Evolutionary conservation across 805 yeast species (phyloP).

Genomic region (Myxozyma kluyveri): DNA sequence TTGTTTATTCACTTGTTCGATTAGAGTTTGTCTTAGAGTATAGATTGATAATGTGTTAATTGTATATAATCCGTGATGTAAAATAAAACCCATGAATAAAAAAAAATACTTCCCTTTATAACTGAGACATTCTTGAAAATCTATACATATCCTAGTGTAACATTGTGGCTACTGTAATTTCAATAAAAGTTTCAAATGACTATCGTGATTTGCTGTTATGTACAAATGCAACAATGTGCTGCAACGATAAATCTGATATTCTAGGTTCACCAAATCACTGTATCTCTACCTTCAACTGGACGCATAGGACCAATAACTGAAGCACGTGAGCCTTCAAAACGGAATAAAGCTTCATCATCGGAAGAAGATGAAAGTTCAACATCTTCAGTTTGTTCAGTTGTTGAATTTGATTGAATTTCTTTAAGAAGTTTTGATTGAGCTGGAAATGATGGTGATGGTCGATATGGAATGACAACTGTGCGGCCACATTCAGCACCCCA

Average conservation of each 20-base stretch:
- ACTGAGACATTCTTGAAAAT: too few relatives aligned
- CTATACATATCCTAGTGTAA: too few relatives aligned
- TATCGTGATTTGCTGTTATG: too few relatives aligned
- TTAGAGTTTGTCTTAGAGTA: too few relatives aligned
- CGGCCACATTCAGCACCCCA: slow-evolving; percentile 74
- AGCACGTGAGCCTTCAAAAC: slow-evolving; percentile 2
- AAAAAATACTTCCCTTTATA: too few relatives aligned
- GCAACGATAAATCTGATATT: too few relatives aligned
- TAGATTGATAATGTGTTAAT: too few relatives aligned
- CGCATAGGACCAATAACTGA: slow-evolving; percentile 10
- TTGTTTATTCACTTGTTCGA: too few relatives aligned
- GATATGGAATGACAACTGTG: slow-evolving; percentile 47
- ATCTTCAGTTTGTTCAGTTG: not conserved
- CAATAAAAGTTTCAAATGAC: too few relatives aligned
- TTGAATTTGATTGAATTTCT: not conserved
- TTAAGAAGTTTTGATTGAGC: not conserved
- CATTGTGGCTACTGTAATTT: too few relatives aligned
- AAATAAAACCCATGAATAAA: too few relatives aligned
- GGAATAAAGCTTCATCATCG: slow-evolving; percentile 8
- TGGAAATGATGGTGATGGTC: slow-evolving; percentile 1
- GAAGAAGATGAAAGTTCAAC: slow-evolving; percentile 3
- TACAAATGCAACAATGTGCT: not conserved
- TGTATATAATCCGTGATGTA: too few relatives aligned
- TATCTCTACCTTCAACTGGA: slow-evolving; percentile 22
- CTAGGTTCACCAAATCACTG: slow-evolving; percentile 22